Conservation (phyloP, 2,329 filamentous ascomycete species). For the Phialemonium atrogriseum region DNA sequence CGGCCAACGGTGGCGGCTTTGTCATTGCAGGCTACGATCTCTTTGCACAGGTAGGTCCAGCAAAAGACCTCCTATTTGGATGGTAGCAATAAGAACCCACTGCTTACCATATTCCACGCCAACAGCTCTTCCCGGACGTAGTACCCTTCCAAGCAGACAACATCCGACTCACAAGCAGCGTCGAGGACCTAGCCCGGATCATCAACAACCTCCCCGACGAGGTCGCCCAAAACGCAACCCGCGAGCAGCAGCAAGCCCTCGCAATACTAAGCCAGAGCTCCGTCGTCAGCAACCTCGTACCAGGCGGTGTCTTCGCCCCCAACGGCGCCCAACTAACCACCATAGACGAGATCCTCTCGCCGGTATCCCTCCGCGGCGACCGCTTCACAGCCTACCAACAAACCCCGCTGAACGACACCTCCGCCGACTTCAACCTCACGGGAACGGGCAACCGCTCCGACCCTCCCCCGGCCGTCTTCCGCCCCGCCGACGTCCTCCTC, state of each 20-base stretch:
- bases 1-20: constrained; percentile 50
- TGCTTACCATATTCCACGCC: too few relatives aligned
- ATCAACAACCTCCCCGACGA: constrained; percentile 18
- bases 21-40: constrained; percentile 36
- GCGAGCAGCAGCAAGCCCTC: constrained; percentile 28
- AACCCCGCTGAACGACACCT: constrained; percentile 27
- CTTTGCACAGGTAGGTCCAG: constrained; percentile 30
- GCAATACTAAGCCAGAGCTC: constrained; percentile 35
- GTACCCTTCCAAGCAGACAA: constrained; percentile 40
- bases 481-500: constrained; percentile 42
- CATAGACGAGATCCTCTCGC: constrained; percentile 21
- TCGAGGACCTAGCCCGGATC: constrained; percentile 33
- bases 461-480: constrained; percentile 36
- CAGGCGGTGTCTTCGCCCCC: constrained; percentile 37
- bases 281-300: constrained; percentile 33
- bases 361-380: constrained; percentile 31
- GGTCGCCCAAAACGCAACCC: constrained; percentile 8
- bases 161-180: constrained; percentile 38
- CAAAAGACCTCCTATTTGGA: too few relatives aligned
- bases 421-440: constrained; percentile 29
- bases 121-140: constrained; percentile 39
- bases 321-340: constrained; percentile 21
- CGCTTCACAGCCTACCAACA: constrained; percentile 38
- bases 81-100: too few relatives aligned
- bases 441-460: constrained; percentile 31